phyloP scores from a whole-genome alignment of 805 yeast genomes.

The Myxozyma sirexii region DNA sequence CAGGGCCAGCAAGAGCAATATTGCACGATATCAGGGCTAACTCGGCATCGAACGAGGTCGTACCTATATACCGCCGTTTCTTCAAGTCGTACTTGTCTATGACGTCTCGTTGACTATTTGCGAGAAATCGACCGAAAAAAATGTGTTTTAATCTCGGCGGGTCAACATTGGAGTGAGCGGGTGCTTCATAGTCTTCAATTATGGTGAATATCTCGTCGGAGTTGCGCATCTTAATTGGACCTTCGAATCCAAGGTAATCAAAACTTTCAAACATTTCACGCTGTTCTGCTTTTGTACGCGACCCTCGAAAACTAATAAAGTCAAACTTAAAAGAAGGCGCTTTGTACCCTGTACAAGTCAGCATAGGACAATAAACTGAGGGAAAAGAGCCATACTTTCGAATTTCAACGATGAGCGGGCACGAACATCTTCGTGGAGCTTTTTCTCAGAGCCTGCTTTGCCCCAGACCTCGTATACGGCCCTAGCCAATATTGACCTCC shows the following conservation, averaged over 20 bases:
- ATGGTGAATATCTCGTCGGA: constrained; percentile 73
- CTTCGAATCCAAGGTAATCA: constrained; percentile 67
- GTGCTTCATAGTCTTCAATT: constrained; percentile 67
- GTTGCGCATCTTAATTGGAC: constrained; percentile 73
- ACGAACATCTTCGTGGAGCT: constrained; percentile 58
- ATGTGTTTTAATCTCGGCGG: constrained; percentile 54
- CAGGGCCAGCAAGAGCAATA: constrained; percentile 70
- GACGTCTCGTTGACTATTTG: constrained; percentile 64
- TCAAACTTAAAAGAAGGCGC: constrained; percentile 75
- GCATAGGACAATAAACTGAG: background rate
- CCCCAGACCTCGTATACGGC: constrained; percentile 90
- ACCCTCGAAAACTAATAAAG: constrained; percentile 74
- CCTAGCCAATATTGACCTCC: constrained; percentile 68
- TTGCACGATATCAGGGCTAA: constrained; percentile 84
- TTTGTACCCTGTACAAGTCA: constrained; percentile 42
- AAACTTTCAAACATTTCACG: constrained; percentile 71
- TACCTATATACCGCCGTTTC: constrained; percentile 85
- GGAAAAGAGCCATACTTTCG: constrained; percentile 29
- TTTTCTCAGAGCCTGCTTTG: constrained; percentile 56
- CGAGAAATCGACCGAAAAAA: constrained; percentile 78
- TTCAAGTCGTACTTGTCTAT: constrained; percentile 80
- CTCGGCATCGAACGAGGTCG: constrained; percentile 96
- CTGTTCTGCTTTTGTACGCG: constrained; percentile 54
- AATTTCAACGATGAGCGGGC: constrained; percentile 32
- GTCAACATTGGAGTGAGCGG: constrained; percentile 33